Conservation (phyloP, 805 yeast genomes). For the Blastobotrys attinorum region DNA sequence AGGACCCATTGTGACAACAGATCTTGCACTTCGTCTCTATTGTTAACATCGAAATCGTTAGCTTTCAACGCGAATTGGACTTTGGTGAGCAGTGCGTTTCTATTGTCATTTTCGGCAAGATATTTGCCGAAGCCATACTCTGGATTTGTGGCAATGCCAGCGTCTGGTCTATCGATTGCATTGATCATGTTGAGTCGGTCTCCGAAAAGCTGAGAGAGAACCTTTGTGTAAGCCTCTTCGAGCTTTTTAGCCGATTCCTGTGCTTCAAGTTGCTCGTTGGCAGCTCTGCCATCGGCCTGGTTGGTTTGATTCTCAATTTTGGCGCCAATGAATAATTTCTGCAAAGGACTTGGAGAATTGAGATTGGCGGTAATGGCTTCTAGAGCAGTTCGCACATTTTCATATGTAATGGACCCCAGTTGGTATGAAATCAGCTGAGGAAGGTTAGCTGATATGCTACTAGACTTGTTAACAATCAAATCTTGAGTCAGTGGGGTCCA, state of each 20-base stretch:
- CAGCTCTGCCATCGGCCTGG: too few relatives aligned
- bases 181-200: slow-evolving; percentile 53
- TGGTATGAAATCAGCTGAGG: slow-evolving; percentile 49
- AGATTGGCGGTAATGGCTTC: slow-evolving; percentile 46
- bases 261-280: slow-evolving; percentile 33
- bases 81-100: slow-evolving; percentile 36
- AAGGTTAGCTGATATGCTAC: slow-evolving; percentile 25
- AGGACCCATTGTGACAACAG: slow-evolving; percentile 65
- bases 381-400: slow-evolving; percentile 37
- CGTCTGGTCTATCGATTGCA: slow-evolving; percentile 37
- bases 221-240: slow-evolving; percentile 71
- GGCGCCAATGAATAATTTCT: slow-evolving; percentile 52
- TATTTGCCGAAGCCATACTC: slow-evolving; percentile 83
- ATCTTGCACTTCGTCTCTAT: slow-evolving; percentile 44
- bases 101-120: slow-evolving; percentile 48
- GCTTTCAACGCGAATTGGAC: slow-evolving; percentile 36
- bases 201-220: slow-evolving; percentile 60
- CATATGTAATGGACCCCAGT: slow-evolving; percentile 35
- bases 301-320: slow-evolving; percentile 11
- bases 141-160: slow-evolving; percentile 50
- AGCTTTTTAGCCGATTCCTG: slow-evolving; percentile 42
- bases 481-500: slow-evolving; percentile 73
- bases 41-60: slow-evolving; percentile 36
- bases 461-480: slow-evolving; percentile 50
- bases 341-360: slow-evolving; percentile 46